Conservation (phyloP, 352 stramenopile species). For the Phytophthora pistaciae region DNA sequence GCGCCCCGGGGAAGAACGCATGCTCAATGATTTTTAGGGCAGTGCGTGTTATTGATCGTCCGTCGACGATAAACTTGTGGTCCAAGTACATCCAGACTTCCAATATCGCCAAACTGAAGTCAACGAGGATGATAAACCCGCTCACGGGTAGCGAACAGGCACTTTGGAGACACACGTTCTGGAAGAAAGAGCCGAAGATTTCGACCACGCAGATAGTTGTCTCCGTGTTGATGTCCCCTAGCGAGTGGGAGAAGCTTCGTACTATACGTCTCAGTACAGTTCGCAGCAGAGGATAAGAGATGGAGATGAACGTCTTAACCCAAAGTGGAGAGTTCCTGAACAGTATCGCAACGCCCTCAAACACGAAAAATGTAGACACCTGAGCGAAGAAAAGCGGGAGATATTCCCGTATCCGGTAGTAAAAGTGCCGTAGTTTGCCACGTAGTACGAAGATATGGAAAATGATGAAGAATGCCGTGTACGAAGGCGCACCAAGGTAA, state of each 20-base stretch:
- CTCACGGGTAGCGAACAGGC: slow-evolving; percentile 14
- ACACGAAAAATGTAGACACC: slow-evolving; percentile 21
- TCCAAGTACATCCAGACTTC: slow-evolving; percentile 28
- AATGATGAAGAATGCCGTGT: slow-evolving; percentile 7
- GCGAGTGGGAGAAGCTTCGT: slow-evolving; percentile 26
- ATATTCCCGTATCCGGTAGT: slow-evolving; percentile 6
- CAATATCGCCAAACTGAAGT: slow-evolving; percentile 25
- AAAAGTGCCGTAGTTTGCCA: slow-evolving; percentile 4
- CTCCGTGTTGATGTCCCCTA: slow-evolving; percentile 47
- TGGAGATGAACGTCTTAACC: slow-evolving; percentile 28
- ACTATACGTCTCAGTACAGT: slow-evolving; percentile 25
- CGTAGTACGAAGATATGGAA: slow-evolving; percentile 23
- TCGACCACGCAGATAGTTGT: slow-evolving; percentile 44
- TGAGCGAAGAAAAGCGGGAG: slow-evolving; percentile 16
- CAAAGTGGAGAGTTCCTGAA: slow-evolving; percentile 26
- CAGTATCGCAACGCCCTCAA: slow-evolving; percentile 26
- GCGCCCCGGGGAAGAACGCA: slow-evolving; percentile 19
- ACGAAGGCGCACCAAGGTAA: slow-evolving; percentile 11
- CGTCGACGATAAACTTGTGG: slow-evolving; percentile 34
- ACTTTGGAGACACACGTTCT: slow-evolving; percentile 38
- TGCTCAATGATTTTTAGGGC: slow-evolving; percentile 35
- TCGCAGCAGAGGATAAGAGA: slow-evolving; percentile 26
- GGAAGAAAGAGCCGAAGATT: slow-evolving; percentile 36
- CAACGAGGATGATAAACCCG: slow-evolving; percentile 30
- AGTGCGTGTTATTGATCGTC: slow-evolving; percentile 13